Evolutionary conservation across 1,284 basidiomycete genomes (phyloP).

Genomic region (Serendipita sp.): DNA sequence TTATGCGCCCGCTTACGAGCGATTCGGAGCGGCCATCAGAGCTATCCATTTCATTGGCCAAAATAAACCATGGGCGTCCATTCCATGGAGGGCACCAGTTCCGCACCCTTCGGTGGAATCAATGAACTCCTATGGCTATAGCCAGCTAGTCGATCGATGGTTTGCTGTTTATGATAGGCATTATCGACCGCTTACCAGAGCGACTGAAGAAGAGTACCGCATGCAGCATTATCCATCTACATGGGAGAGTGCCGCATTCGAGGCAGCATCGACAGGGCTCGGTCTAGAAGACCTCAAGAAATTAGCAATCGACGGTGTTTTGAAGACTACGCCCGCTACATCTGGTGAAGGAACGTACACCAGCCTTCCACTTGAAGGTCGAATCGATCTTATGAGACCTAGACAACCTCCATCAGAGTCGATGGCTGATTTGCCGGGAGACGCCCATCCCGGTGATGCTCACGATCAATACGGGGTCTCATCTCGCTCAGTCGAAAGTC

Average conservation of each 20-base stretch:
- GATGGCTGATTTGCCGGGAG: background rate
- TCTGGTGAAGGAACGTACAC: slow-evolving; percentile 55
- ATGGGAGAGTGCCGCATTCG: slow-evolving; percentile 41
- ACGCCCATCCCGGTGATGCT: background rate
- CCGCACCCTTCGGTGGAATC: slow-evolving; percentile 19
- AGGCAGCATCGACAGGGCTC: slow-evolving; percentile 25
- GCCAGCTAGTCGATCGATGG: slow-evolving; percentile 76
- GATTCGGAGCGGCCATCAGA: slow-evolving; percentile 78
- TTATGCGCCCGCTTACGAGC: slow-evolving; percentile 89
- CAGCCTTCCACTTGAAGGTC: slow-evolving; percentile 70
- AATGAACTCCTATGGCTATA: slow-evolving; percentile 53
- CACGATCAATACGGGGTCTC: background rate
- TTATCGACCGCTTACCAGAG: slow-evolving; percentile 42
- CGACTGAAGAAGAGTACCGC: slow-evolving; percentile 40
- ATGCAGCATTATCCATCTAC: slow-evolving; percentile 55
- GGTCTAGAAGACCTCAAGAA: slow-evolving; percentile 56
- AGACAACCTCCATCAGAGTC: slow-evolving; percentile 26
- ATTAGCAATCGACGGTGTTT: slow-evolving; percentile 48
- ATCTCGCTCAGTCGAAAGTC: background rate
- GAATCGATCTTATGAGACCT: slow-evolving; percentile 70
- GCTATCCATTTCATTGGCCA: slow-evolving; percentile 90
- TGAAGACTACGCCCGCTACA: slow-evolving; percentile 13
- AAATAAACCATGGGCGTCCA: slow-evolving; percentile 81
- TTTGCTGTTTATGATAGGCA: slow-evolving; percentile 79
- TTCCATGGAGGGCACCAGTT: slow-evolving; percentile 47